Evolutionary conservation across 768 basidiomycete genomes (phyloP), one percentile per base, ranked within the genome.

Genomic region (Glaciozyma martinii): DNA sequence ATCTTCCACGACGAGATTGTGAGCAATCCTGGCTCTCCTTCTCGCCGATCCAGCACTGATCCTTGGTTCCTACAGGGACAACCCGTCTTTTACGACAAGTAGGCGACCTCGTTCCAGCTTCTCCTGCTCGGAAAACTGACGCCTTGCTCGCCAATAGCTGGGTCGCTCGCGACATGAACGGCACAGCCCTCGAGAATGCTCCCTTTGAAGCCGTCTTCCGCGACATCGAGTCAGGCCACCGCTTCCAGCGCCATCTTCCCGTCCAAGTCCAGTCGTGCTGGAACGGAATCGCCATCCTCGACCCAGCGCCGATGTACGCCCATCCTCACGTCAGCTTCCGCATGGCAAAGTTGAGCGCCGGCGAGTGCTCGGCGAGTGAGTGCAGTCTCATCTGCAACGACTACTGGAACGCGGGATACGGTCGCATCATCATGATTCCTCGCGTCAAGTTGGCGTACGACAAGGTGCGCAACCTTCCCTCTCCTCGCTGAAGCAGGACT

Each of bases 101-200:
- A 23, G n/a, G n/a, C 32, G 21, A 10, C 30, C 46, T 19, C 15
- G 13, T 2, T 23, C 50, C 54, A 25, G 29, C 12, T 12, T 30
- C 4, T 6, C 27, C 30, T 32, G 4, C 21, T 8, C 42, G 42
- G 19, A 16, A 25, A 47, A 25, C 53, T 37, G 43, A 46, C 23
- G 18, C 29, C 32, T 25, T 54, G 3, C 60, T 25, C 29, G 23
- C 23, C 16, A 40, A 6, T 75, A 94, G 92, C 76, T 98, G 94
- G 94, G 94, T 99, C 27, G 92, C 94, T 2, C 83, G 94, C 47
- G 94, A 99, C 76, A 90, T 99, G 80, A 99, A 99, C 77, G 94
- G 94, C 29, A 98, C 94, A 0, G 94, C 94, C 0, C 82, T 99
- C 59, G 94, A 99, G 77, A 99, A 99, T 75, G 92, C 92, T 0